Conservation (phyloP, 371 early-diverging fungal species). For the Rhizomucor miehei region DNA sequence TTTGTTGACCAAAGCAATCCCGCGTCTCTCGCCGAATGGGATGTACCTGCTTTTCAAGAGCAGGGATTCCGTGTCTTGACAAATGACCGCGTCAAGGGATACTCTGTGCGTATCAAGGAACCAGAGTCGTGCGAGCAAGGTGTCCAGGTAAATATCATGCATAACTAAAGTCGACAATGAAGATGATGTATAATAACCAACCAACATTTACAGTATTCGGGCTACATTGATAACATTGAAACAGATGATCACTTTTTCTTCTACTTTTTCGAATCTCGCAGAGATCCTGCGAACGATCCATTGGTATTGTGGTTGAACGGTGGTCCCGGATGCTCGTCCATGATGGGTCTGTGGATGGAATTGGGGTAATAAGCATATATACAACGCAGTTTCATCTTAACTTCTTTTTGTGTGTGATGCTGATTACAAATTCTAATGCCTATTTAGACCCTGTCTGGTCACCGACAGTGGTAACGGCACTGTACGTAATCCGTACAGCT, state of each 20-base stretch:
- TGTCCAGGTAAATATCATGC: conserved; percentile 23
- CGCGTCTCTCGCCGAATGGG: too few species aligned
- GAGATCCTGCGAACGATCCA: conserved; percentile 68
- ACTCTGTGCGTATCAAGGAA: conserved; percentile 29
- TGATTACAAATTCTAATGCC: not conserved
- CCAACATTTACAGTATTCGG: conserved; percentile 23
- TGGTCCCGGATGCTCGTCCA: conserved; percentile 78
- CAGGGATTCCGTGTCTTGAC: conserved; percentile 14
- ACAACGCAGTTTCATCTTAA: not conserved
- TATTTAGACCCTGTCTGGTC: conserved; percentile 58
- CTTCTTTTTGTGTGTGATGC: too few species aligned
- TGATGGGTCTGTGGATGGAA: conserved; percentile 82
- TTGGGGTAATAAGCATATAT: conserved; percentile 38
- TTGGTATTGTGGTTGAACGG: conserved; percentile 79
- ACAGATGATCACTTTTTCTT: conserved; percentile 72
- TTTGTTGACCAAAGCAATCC: not conserved
- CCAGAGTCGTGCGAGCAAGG: conserved; percentile 32
- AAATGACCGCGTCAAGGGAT: conserved; percentile 16
- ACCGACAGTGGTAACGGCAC: conserved; percentile 57
- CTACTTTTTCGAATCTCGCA: conserved; percentile 82
- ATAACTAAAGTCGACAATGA: not conserved
- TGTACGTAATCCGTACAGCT: conserved; percentile 57
- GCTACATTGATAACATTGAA: conserved; percentile 60
- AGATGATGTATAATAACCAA: not conserved
- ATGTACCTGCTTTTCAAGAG: not conserved